Evolutionary conservation across 805 yeast genomes (phyloP).

Genomic region (Metschnikowia baotianmanensis): DNA sequence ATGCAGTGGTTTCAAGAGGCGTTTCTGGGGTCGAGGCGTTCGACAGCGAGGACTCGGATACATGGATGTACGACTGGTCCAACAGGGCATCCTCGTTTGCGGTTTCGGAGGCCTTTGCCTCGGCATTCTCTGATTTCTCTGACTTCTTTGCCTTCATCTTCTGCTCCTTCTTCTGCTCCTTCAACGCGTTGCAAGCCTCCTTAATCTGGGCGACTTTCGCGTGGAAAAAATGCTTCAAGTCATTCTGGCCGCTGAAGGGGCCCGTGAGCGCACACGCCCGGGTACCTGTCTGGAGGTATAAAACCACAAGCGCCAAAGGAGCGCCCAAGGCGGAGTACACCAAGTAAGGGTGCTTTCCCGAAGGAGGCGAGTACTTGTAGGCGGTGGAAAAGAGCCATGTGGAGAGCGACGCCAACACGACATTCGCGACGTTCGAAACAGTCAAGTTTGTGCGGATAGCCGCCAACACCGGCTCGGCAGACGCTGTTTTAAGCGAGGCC

Average conservation of each 20-base stretch:
- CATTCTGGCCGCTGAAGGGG: slow-evolving; percentile 6
- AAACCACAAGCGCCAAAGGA: slow-evolving; percentile 34
- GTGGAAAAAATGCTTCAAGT: neutral
- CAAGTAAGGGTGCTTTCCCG: slow-evolving; percentile 70
- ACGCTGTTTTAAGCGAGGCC: slow-evolving; percentile 14
- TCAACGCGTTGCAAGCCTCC: slow-evolving; percentile 1
- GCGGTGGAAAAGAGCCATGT: slow-evolving; percentile 52
- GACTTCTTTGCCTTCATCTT: neutral
- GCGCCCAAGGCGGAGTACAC: slow-evolving; percentile 61
- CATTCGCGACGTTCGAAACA: slow-evolving; percentile 29
- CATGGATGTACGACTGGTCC: slow-evolving; percentile 42
- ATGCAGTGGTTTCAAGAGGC: slow-evolving; percentile 19
- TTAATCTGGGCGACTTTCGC: slow-evolving; percentile 1
- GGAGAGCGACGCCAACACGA: slow-evolving; percentile 42
- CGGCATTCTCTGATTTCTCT: neutral
- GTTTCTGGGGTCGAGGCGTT: slow-evolving; percentile 30
- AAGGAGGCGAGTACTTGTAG: slow-evolving; percentile 52
- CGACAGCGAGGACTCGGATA: slow-evolving; percentile 37
- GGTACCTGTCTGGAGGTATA: slow-evolving; percentile 13
- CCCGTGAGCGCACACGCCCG: slow-evolving; percentile 6
- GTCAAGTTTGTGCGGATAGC: slow-evolving; percentile 24
- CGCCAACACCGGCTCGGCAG: slow-evolving; percentile 14
- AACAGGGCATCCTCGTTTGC: slow-evolving; percentile 27
- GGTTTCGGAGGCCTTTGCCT: neutral
- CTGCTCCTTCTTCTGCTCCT: neutral